Percentiles rank a stretch among this genome's conserved stretches.
Evolutionary conservation across 768 basidiomycete species (phyloP).

Genomic region (Vararia minispora): DNA sequence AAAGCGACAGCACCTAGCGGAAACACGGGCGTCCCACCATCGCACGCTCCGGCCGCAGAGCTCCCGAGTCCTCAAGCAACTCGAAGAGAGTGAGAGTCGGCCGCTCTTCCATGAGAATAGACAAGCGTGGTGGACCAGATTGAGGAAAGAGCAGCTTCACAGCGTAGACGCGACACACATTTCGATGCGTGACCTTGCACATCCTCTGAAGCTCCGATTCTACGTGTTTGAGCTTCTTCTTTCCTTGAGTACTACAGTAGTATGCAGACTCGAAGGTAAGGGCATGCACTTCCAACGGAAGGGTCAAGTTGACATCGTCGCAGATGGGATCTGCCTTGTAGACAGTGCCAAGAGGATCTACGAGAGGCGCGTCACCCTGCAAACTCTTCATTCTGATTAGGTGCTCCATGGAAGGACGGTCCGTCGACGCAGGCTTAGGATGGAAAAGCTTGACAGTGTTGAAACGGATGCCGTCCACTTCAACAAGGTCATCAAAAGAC

Average conservation of each 20-base stretch:
- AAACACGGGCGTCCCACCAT: no score
- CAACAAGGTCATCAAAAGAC: conserved; percentile 46
- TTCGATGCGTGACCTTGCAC: conserved; percentile 45
- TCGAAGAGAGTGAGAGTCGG: conserved; percentile 59
- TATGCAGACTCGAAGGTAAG: conserved; percentile 59
- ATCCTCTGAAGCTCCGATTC: conserved; percentile 57
- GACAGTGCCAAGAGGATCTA: conserved; percentile 50
- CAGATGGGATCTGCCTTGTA: conserved; percentile 70
- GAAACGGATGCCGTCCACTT: conserved; percentile 49
- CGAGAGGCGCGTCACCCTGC: no score
- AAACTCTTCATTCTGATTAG: not conserved
- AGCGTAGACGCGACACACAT: conserved; percentile 57
- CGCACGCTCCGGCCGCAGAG: conserved; percentile 62
- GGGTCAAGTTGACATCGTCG: conserved; percentile 45
- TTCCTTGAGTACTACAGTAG: conserved; percentile 59
- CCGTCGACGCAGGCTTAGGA: no score
- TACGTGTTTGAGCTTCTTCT: conserved; percentile 57
- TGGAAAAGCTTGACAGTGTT: conserved; percentile 61
- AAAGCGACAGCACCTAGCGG: no score
- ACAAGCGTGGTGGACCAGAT: conserved; percentile 39
- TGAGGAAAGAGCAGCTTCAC: conserved; percentile 50
- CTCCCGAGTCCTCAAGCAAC: conserved; percentile 65
- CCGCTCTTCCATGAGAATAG: conserved; percentile 61
- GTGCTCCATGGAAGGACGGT: no score
- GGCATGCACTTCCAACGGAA: conserved; percentile 58